These are phyloP conservation scores for Sonneratia alba DNA, from an alignment of 345 rosid species.

Conservation along the genomic window DNA sequence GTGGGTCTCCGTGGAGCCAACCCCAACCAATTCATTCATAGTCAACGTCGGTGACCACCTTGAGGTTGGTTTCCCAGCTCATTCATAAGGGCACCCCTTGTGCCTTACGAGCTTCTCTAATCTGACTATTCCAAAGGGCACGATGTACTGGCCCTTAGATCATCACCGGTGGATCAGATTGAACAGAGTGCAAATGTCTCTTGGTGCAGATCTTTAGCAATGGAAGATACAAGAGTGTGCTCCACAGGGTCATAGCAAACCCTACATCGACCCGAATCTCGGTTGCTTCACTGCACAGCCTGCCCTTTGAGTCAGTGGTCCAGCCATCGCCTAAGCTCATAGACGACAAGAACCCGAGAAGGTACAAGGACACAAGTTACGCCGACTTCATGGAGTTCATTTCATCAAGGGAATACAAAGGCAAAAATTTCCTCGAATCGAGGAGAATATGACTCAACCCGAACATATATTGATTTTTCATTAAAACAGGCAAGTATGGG, in stretches of 20 bases:
- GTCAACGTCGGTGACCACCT: constrained; percentile 35
- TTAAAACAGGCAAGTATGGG: neutral
- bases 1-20: constrained; percentile 26
- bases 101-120: neutral
- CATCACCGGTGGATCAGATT: neutral
- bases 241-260: constrained; percentile 29
- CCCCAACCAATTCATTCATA: constrained; percentile 20
- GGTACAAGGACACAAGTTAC: constrained; percentile 26
- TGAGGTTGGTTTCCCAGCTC: constrained; percentile 17
- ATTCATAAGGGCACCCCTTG: too few relatives aligned
- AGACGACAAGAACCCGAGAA: constrained; percentile 17
- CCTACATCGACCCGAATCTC: constrained; percentile 18
- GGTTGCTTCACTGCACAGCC: constrained; percentile 28
- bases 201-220: constrained; percentile 31
- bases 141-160: neutral
- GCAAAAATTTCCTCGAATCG: constrained; percentile 23
- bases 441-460: constrained; percentile 14
- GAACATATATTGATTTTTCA: neutral
- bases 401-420: constrained; percentile 15
- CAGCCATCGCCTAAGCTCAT: constrained; percentile 21
- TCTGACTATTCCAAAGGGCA: neutral
- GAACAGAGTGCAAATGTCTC: neutral
- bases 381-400: constrained; percentile 20
- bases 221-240: constrained; percentile 31
- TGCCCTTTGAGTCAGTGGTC: constrained; percentile 15